phyloP scores from a whole-genome alignment of 495 filamentous ascomycete genomes.

The Aspergillus nidulans region DNA sequence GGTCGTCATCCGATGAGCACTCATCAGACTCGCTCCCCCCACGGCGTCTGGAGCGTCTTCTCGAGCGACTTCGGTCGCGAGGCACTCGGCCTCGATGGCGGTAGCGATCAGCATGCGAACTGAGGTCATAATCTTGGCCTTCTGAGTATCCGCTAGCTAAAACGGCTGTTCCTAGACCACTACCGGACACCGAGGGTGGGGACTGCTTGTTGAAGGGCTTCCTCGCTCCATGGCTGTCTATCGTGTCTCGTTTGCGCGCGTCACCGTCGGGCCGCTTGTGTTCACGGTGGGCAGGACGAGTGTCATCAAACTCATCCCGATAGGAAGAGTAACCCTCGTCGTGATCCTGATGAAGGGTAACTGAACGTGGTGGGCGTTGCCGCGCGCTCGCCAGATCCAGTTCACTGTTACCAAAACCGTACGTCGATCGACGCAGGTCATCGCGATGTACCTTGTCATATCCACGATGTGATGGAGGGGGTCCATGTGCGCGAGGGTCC shows the following conservation, averaged over 20 bases:
- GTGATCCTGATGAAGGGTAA: conserved; percentile 34
- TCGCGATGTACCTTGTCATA: conserved; percentile 54
- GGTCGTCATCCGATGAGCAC: conserved; percentile 36
- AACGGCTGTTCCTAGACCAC: conserved; percentile 40
- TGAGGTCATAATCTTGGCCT: conserved; percentile 31
- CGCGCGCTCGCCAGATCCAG: conserved; percentile 27
- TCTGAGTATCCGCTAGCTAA: conserved; percentile 37
- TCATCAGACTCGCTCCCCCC: conserved; percentile 28
- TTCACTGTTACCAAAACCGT: conserved; percentile 25
- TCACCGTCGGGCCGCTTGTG: conserved; percentile 27
- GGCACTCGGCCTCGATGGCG: conserved; percentile 7
- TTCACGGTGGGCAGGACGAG: conserved; percentile 22
- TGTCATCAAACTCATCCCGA: conserved; percentile 24
- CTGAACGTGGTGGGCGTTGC: conserved; percentile 30
- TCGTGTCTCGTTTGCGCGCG: conserved; percentile 18
- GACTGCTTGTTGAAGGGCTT: conserved; percentile 16
- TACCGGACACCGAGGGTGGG: conserved; percentile 19
- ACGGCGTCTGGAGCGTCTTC: conserved; percentile 28
- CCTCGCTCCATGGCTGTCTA: conserved; percentile 28
- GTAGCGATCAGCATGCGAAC: conserved; percentile 13
- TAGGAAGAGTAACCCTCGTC: conserved; percentile 37
- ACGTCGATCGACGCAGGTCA: conserved; percentile 28
- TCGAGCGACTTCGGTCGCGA: conserved; percentile 24
- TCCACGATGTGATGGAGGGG: conserved; percentile 58
- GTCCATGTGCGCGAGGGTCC: conserved; percentile 43